Conservation (phyloP, 495 filamentous ascomycete genomes). For the Penicillium robsamsonii region DNA sequence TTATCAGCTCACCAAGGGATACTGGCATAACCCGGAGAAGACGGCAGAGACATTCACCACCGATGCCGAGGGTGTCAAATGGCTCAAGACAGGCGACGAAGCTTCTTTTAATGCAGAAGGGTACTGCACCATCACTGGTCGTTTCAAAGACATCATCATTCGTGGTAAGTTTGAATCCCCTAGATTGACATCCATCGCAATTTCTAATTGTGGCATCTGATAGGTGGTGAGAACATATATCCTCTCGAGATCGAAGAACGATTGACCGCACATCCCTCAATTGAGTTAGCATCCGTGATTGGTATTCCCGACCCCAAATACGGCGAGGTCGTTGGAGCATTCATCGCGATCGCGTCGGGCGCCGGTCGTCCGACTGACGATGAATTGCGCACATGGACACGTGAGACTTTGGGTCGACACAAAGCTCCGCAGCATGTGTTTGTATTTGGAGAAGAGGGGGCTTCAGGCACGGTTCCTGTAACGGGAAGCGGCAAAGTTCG, state of each 20-base stretch:
- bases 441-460: conserved; percentile 60
- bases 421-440: conserved; percentile 67
- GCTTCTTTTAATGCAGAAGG: conserved; percentile 63
- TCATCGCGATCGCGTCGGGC: conserved; percentile 42
- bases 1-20: conserved; percentile 65
- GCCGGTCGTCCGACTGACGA: conserved; percentile 40
- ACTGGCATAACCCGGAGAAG: conserved; percentile 70
- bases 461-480: conserved; percentile 55
- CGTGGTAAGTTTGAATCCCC: conserved; percentile 44
- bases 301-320: conserved; percentile 62
- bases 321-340: conserved; percentile 66
- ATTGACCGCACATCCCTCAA: conserved; percentile 54
- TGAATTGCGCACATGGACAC: conserved; percentile 58
- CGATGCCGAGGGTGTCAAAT: conserved; percentile 58
- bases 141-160: conserved; percentile 88
- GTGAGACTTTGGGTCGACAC: conserved; percentile 60
- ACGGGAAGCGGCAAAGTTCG: conserved; percentile 72
- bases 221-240: conserved; percentile 76
- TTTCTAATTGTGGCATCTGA: neutral
- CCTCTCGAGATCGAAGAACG: conserved; percentile 71
- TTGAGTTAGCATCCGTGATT: conserved; percentile 58
- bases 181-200: neutral
- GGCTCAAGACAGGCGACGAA: conserved; percentile 71
- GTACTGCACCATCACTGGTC: conserved; percentile 62
- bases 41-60: conserved; percentile 59